These are phyloP conservation scores for Carex pumila DNA, from an alignment of 176 grass and related monocot genomes.

Conservation along the genomic window DNA sequence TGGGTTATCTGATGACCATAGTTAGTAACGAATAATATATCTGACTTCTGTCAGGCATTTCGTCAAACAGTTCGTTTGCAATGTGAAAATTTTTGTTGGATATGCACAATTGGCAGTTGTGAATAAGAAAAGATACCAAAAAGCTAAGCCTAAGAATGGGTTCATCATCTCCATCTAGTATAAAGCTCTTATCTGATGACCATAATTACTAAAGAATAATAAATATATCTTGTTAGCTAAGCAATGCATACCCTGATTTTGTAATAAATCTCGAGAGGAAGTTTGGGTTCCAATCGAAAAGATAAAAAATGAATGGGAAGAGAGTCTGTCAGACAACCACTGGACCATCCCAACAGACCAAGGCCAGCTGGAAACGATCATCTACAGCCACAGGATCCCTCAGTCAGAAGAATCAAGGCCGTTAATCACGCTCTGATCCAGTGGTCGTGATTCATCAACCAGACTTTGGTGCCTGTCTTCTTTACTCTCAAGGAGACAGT, in stretches of 20 bases:
- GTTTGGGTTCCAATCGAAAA: not conserved
- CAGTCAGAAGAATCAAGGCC: not conserved
- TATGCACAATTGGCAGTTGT: not conserved
- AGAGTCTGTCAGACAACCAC: slow-evolving; percentile 20
- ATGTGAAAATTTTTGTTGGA: not conserved
- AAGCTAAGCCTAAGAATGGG: not conserved
- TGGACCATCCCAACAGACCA: not conserved
- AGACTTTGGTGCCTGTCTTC: slow-evolving; percentile 27
- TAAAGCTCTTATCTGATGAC: too few species aligned
- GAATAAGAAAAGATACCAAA: too few species aligned
- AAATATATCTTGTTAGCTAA: not conserved
- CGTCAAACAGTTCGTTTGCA: not conserved
- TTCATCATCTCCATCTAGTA: not conserved
- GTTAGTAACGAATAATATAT: not conserved
- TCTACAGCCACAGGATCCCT: slow-evolving; percentile 7
- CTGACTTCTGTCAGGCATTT: not conserved
- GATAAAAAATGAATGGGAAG: not conserved
- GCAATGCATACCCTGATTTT: not conserved
- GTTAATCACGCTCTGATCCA: slow-evolving; percentile 24
- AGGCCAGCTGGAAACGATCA: not conserved
- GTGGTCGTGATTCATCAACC: slow-evolving; percentile 18
- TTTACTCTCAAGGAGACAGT: slow-evolving; percentile 24
- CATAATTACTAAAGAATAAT: too few species aligned
- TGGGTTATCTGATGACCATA: too few species aligned
- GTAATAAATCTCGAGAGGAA: not conserved